phyloP scores from a whole-genome alignment of 2,329 filamentous ascomycete species.

The Aspergillus latus region DNA sequence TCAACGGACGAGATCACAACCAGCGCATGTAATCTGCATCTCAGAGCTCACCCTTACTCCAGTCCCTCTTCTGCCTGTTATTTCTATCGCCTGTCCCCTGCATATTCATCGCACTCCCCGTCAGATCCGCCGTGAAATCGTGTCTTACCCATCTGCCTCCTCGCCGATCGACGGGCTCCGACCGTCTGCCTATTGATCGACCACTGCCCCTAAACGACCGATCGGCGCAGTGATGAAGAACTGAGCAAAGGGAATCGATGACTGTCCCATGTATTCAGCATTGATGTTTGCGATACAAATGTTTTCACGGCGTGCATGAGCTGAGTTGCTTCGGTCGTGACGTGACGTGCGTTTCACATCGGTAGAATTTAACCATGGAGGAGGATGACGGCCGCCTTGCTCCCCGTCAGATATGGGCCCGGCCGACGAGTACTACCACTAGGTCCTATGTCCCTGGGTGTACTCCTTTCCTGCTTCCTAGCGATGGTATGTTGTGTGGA shows the following conservation, averaged over 20 bases:
- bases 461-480: conserved; percentile 62
- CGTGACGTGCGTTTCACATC: conserved; percentile 22
- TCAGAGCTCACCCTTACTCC: not conserved
- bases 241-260: not conserved
- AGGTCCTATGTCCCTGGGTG: conserved; percentile 51
- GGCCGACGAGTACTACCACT: conserved; percentile 38
- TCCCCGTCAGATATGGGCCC: conserved; percentile 44
- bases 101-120: not conserved
- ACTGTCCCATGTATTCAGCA: not conserved
- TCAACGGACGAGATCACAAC: not conserved
- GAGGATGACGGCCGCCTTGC: conserved; percentile 33
- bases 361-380: conserved; percentile 32
- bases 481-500: conserved; percentile 47
- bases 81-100: not conserved
- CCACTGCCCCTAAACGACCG: not conserved
- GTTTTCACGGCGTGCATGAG: conserved; percentile 16
- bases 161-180: conserved; percentile 4
- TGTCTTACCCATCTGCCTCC: not conserved
- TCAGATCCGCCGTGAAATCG: not conserved
- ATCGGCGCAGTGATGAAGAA: conserved; percentile 12
- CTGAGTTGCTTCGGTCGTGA: conserved; percentile 18
- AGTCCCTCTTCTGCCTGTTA: not conserved
- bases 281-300: conserved; percentile 16
- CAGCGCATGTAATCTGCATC: conserved; percentile 5
- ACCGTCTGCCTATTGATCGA: conserved; percentile 8